Evolutionary conservation across 768 basidiomycete genomes (phyloP).

Genomic region (Macrolepiota dolichaula): DNA sequence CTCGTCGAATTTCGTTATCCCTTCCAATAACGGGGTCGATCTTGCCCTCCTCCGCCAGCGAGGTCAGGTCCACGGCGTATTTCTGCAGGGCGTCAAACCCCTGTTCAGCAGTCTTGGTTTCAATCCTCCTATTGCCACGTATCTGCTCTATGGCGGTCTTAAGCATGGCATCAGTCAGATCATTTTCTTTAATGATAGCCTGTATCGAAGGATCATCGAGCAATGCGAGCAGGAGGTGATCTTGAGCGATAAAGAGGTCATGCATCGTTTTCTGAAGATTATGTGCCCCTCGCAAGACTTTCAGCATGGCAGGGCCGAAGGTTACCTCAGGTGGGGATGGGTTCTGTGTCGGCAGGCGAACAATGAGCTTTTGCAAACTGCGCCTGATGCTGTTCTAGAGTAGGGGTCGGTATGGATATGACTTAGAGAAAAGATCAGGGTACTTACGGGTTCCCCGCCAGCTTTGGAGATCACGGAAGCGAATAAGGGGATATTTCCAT

Average conservation of each 20-base stretch:
- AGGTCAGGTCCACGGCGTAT: slow-evolving; percentile 83
- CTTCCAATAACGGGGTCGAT: slow-evolving; percentile 95
- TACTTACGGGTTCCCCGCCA: slow-evolving; percentile 78
- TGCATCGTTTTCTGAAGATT: slow-evolving; percentile 78
- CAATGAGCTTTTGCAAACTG: slow-evolving; percentile 68
- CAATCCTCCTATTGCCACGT: slow-evolving; percentile 81
- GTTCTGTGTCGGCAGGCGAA: slow-evolving; percentile 77
- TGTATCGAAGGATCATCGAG: slow-evolving; percentile 69
- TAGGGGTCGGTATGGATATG: slow-evolving; percentile 6
- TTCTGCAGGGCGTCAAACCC: slow-evolving; percentile 92
- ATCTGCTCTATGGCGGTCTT: slow-evolving; percentile 77
- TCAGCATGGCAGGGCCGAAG: slow-evolving; percentile 50
- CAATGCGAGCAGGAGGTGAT: slow-evolving; percentile 86
- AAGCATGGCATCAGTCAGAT: slow-evolving; percentile 65
- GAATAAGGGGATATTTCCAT: slow-evolving; percentile 58
- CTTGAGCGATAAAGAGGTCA: slow-evolving; percentile 90
- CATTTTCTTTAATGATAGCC: slow-evolving; percentile 70
- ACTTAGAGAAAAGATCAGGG: neutral
- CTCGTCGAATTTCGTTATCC: slow-evolving; percentile 88
- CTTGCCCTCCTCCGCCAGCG: slow-evolving; percentile 87
- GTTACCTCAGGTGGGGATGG: slow-evolving; percentile 84
- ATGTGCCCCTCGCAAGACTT: slow-evolving; percentile 74
- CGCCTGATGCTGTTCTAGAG: slow-evolving; percentile 59
- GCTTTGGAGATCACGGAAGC: slow-evolving; percentile 74
- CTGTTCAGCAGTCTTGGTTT: slow-evolving; percentile 83